These are phyloP conservation scores for Triadica sebifera DNA, from an alignment of 345 rosid genomes.

Conservation along the genomic window DNA sequence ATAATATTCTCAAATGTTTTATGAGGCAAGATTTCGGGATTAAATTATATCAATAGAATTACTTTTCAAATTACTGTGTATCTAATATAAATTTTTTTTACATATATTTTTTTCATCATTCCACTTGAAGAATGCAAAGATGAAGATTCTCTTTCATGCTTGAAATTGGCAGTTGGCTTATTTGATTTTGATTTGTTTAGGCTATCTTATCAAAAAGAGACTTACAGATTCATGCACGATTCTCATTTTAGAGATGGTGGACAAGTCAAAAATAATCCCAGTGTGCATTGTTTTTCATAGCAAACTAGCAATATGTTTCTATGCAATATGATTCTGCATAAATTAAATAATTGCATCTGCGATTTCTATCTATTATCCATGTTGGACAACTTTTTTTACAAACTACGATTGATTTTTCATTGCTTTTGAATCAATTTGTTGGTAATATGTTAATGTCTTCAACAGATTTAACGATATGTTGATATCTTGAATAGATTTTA, in stretches of 20 bases:
- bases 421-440: not conserved
- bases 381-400: not conserved
- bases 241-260: not conserved
- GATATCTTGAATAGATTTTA: slow-evolving; percentile 46
- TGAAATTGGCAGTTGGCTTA: too few relatives aligned
- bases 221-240: not conserved
- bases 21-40: too few relatives aligned
- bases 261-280: not conserved
- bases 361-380: not conserved
- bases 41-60: too few relatives aligned
- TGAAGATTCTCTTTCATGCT: too few relatives aligned
- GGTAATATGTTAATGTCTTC: not conserved
- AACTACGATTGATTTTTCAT: not conserved
- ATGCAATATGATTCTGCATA: not conserved
- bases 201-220: not conserved
- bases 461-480: not conserved
- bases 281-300: not conserved
- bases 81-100: too few relatives aligned
- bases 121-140: too few relatives aligned
- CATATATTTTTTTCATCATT: too few relatives aligned
- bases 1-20: too few relatives aligned
- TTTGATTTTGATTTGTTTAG: not conserved
- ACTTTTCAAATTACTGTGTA: too few relatives aligned
- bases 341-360: not conserved
- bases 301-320: too few relatives aligned